Conservation (phyloP, 2,329 filamentous ascomycete genomes). For the Teratosphaeria pseudoeucalypti region DNA sequence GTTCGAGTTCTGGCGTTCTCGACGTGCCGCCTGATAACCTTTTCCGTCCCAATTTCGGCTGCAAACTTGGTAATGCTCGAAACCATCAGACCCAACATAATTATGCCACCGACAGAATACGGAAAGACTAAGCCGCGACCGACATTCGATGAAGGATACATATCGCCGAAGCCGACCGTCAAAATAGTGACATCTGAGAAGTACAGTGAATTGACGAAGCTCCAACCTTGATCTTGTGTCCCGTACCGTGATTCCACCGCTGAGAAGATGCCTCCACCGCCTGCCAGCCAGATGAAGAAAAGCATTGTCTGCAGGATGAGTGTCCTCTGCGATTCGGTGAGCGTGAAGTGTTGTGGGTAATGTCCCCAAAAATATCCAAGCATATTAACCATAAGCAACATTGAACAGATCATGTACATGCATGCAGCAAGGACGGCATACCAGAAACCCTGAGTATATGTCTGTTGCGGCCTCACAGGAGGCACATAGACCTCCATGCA, state of each 20-base stretch:
- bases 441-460: conserved; percentile 74
- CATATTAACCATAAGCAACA: conserved; percentile 69
- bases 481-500: conserved; percentile 54
- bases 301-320: conserved; percentile 84
- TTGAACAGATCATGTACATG: conserved; percentile 69
- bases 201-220: conserved; percentile 58
- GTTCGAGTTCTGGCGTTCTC: conserved; percentile 45
- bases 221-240: conserved; percentile 39
- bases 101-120: conserved; percentile 71
- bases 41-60: conserved; percentile 48
- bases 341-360: conserved; percentile 66
- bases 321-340: conserved; percentile 73
- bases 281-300: conserved; percentile 69
- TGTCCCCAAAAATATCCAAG: conserved; percentile 63
- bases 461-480: conserved; percentile 37
- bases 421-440: conserved; percentile 71
- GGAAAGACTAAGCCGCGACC: conserved; percentile 68
- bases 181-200: conserved; percentile 61
- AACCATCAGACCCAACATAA: conserved; percentile 75
- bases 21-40: conserved; percentile 51
- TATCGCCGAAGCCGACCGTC: conserved; percentile 53
- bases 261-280: conserved; percentile 67
- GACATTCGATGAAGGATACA: conserved; percentile 45
- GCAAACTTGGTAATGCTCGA: conserved; percentile 64
- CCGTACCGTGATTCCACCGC: conserved; percentile 46